Evolutionary conservation across 2,329 filamentous ascomycete genomes (phyloP).

Genomic region (Waltergamsia citrina): DNA sequence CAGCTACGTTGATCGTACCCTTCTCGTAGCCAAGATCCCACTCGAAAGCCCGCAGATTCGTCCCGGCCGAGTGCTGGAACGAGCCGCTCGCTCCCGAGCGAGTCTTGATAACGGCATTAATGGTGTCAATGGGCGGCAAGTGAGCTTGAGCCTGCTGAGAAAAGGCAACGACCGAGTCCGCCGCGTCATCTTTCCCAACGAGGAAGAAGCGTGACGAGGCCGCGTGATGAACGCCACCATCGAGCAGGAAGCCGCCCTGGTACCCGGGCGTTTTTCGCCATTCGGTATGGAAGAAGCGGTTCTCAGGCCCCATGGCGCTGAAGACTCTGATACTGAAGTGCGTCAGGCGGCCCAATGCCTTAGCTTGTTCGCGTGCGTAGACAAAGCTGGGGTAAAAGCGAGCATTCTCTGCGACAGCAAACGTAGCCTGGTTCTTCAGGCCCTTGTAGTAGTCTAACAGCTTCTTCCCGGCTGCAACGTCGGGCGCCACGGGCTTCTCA

Average conservation of each 20-base stretch:
- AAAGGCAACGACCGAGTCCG: conserved; percentile 41
- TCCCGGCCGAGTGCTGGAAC: conserved; percentile 48
- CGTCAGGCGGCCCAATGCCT: conserved; percentile 19
- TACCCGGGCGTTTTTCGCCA: conserved; percentile 62
- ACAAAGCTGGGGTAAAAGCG: conserved; percentile 49
- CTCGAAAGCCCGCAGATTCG: conserved; percentile 40
- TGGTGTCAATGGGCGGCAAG: conserved; percentile 57
- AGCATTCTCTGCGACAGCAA: conserved; percentile 65
- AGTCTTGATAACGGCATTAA: conserved; percentile 48
- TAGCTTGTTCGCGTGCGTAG: conserved; percentile 36
- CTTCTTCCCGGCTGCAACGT: conserved; percentile 33
- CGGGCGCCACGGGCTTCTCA: conserved; percentile 59
- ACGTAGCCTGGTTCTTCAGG: conserved; percentile 25
- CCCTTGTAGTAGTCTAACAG: conserved; percentile 25
- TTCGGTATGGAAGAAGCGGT: conserved; percentile 40
- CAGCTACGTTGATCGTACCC: conserved; percentile 40
- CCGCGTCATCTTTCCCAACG: conserved; percentile 26
- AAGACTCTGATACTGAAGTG: conserved; percentile 36
- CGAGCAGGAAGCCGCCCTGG: conserved; percentile 69
- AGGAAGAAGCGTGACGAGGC: conserved; percentile 53
- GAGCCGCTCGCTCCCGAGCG: conserved; percentile 45
- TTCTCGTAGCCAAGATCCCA: conserved; percentile 49
- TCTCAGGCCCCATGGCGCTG: conserved; percentile 20
- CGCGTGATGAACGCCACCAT: conserved; percentile 65
- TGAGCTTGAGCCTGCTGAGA: conserved; percentile 43